Evolutionary conservation across 2,329 filamentous ascomycete species (phyloP), one percentile per base, ranked within the genome.

Genomic region (Exophiala mesophila): DNA sequence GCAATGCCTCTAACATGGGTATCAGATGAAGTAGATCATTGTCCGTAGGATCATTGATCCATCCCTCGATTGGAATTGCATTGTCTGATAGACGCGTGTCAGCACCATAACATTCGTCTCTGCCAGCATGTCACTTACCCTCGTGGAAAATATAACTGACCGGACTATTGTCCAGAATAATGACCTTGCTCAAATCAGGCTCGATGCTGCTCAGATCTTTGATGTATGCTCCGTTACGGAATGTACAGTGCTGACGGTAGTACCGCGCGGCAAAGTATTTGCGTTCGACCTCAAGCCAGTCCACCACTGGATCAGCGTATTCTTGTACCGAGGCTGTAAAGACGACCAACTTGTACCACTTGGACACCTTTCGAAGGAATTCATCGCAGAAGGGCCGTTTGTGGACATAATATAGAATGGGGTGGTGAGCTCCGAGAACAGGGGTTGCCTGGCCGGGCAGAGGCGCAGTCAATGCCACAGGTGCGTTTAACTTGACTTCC

Each of bases 131-230:
- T 47, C 26, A 44, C 77, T 61, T 70, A 92, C 92, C 90, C 82
- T 95, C 88, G 62, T 97, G 90, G 68, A 97, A 97, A 69, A 96
- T 86, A 68, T 97, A 98, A 69, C 89, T 96, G 72, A 96, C 79
- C 41, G 92, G 92, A 65, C 88, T 96, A 62, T 98, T 98, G 70
- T 98, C 92, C 65, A 98, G 73, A 63, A 98, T 98, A 85, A 97
- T 95, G 47, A 98, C 92, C 67, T 88, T 94, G 69, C 89, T 96
- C 59, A 98, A 71, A 63, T 98, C 92, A 13, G 92, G 89, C 72
- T 98, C 92, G 30, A 98, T 88, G 42, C 88, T 87, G 63, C 88
- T 92, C 43, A 98, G 72, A 66, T 98, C 92, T 66, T 98, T 98
- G 72, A 98, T 97, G 61, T 96, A 98, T 21, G 90, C 89, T 36